Evolutionary conservation across 2,329 filamentous ascomycete genomes (phyloP).

Genomic region (Pestalotiopsis sp.): DNA sequence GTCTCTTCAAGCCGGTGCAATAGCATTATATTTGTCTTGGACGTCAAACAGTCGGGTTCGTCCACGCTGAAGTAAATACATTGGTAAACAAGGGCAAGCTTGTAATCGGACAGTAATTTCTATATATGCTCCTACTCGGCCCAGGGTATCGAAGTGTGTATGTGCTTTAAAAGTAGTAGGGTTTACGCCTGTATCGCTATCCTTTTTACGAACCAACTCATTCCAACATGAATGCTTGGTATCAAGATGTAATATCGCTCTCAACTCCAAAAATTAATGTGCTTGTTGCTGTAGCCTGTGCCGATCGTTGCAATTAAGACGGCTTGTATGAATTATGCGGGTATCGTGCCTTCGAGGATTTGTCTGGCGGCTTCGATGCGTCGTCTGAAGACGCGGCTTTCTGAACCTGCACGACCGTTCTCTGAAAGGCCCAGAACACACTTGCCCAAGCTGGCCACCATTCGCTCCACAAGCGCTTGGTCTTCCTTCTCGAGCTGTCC

Average conservation of each 20-base stretch:
- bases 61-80: neutral
- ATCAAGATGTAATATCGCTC: neutral
- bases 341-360: slow-evolving; percentile 68
- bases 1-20: neutral
- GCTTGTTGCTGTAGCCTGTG: neutral
- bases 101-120: neutral
- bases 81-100: neutral
- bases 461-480: slow-evolving; percentile 60
- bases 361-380: slow-evolving; percentile 75
- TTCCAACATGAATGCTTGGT: neutral
- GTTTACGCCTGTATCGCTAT: neutral
- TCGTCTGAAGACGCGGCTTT: slow-evolving; percentile 67
- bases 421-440: slow-evolving; percentile 64
- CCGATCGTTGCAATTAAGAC: neutral
- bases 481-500: slow-evolving; percentile 57
- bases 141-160: slow-evolving; percentile 9
- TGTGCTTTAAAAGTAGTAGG: neutral
- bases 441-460: slow-evolving; percentile 62
- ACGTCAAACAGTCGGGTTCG: neutral
- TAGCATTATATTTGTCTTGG: neutral
- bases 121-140: neutral
- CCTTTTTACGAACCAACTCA: neutral
- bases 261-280: neutral
- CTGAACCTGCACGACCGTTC: slow-evolving; percentile 54
- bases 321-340: slow-evolving; percentile 17